Percentiles rank a stretch among this genome's conserved stretches.
phyloP scores from a whole-genome alignment of 768 basidiomycete genomes.

The Rhodotorula graminis region DNA sequence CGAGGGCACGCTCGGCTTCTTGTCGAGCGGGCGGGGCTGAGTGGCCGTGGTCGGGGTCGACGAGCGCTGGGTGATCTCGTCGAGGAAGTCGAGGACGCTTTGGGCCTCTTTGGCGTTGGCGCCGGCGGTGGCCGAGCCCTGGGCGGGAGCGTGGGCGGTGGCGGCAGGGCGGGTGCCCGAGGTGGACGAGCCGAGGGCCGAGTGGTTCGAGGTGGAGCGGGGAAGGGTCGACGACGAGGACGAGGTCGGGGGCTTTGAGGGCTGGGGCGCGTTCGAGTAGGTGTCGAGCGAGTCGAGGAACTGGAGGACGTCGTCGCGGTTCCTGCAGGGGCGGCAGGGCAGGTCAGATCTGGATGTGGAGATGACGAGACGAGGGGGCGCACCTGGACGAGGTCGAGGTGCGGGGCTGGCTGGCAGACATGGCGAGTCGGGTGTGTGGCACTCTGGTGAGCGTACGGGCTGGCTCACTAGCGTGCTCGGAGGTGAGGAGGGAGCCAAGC shows the following conservation, averaged over 20 bases:
- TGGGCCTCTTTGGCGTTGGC: slow-evolving; percentile 41
- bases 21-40: slow-evolving; percentile 5
- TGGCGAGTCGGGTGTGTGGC: not conserved
- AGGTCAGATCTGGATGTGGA: not conserved
- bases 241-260: slow-evolving; percentile 5
- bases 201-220: slow-evolving; percentile 9
- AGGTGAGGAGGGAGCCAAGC: too few relatives aligned
- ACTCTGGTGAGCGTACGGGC: too few relatives aligned
- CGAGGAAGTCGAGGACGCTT: slow-evolving; percentile 43
- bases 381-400: slow-evolving; percentile 14
- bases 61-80: slow-evolving; percentile 41
- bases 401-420: not conserved
- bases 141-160: slow-evolving; percentile 19
- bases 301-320: slow-evolving; percentile 67
- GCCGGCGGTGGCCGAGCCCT: slow-evolving; percentile 12
- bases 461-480: too few relatives aligned
- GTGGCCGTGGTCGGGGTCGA: slow-evolving; percentile 17
- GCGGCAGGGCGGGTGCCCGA: slow-evolving; percentile 11
- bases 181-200: not conserved
- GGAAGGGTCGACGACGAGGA: slow-evolving; percentile 16
- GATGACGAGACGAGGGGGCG: not conserved
- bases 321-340: not conserved
- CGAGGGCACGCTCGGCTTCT: slow-evolving; percentile 1
- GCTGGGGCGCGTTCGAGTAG: slow-evolving; percentile 47
- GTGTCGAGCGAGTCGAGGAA: slow-evolving; percentile 93